Conservation (phyloP, 441 rosid species). For the Euphorbia celastroides region DNA sequence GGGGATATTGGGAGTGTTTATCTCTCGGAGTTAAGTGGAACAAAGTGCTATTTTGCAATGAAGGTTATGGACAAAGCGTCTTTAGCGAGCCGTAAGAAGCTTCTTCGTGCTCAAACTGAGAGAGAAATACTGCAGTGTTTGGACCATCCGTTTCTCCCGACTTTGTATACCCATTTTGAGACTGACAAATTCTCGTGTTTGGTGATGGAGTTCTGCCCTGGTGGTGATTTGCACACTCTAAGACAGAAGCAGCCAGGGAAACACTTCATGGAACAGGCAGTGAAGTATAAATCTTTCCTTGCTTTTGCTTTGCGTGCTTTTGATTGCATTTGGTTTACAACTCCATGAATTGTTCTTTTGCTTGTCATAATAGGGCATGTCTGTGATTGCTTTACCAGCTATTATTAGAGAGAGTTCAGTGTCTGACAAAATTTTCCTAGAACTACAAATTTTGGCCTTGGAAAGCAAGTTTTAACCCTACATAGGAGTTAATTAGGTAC, state of each 20-base stretch:
- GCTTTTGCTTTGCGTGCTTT: too few relatives aligned
- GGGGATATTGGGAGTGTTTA: slow-evolving; percentile 92
- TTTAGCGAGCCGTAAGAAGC: slow-evolving; percentile 87
- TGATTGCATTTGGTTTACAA: too few relatives aligned
- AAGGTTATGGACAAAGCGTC: slow-evolving; percentile 99
- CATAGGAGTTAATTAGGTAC: too few relatives aligned
- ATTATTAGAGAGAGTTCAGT: too few relatives aligned
- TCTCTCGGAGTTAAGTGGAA: slow-evolving; percentile 73
- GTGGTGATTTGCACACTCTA: slow-evolving; percentile 90
- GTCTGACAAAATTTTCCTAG: too few relatives aligned
- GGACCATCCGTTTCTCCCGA: slow-evolving; percentile 96
- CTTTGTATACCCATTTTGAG: slow-evolving; percentile 90
- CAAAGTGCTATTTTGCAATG: slow-evolving; percentile 93
- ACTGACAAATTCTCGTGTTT: slow-evolving; percentile 90
- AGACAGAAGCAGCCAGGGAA: slow-evolving; percentile 95
- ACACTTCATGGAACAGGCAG: too few relatives aligned
- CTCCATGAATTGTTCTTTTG: too few relatives aligned
- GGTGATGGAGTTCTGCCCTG: slow-evolving; percentile 97
- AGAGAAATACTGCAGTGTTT: slow-evolving; percentile 88
- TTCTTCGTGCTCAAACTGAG: slow-evolving; percentile 90
- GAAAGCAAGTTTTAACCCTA: too few relatives aligned
- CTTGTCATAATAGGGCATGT: too few relatives aligned
- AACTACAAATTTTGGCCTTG: too few relatives aligned
- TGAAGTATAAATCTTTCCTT: too few relatives aligned
- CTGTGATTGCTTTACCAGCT: too few relatives aligned